Evolutionary conservation across 371 early-diverging fungal species (phyloP).

Genomic region (Haplosporangium sp.): DNA sequence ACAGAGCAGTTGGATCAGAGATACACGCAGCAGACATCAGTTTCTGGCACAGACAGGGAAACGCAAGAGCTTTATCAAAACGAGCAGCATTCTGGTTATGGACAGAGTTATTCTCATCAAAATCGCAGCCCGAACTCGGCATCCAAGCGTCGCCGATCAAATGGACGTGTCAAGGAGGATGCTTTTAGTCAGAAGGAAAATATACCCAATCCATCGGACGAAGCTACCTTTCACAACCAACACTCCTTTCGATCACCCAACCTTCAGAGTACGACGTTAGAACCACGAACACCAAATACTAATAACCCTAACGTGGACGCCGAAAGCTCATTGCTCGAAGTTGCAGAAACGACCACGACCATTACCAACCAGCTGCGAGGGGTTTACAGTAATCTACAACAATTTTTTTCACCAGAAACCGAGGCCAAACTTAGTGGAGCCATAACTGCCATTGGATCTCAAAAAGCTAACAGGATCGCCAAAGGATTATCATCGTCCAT

Average conservation of each 20-base stretch:
- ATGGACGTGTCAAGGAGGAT: slow-evolving; percentile 8
- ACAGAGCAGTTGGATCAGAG: slow-evolving; percentile 2
- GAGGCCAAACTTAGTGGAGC: slow-evolving; percentile 37
- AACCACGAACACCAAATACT: slow-evolving; percentile 4
- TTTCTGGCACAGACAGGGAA: slow-evolving; percentile 1
- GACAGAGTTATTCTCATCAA: not conserved
- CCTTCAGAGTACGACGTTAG: not conserved
- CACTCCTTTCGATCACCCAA: slow-evolving; percentile 1
- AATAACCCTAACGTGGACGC: slow-evolving; percentile 12
- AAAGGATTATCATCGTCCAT: slow-evolving; percentile 13
- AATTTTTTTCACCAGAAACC: slow-evolving; percentile 46
- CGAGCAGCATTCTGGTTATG: not conserved
- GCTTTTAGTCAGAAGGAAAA: slow-evolving; percentile 18
- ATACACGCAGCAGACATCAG: slow-evolving; percentile 10
- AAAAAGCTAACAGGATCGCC: slow-evolving; percentile 14
- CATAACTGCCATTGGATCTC: slow-evolving; percentile 36
- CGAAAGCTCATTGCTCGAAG: slow-evolving; percentile 27
- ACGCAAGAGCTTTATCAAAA: slow-evolving; percentile 1
- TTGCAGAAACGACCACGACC: slow-evolving; percentile 31
- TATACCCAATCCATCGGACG: slow-evolving; percentile 8
- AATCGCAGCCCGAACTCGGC: not conserved
- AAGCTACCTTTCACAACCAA: not conserved
- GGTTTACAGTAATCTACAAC: slow-evolving; percentile 35
- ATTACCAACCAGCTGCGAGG: slow-evolving; percentile 41
- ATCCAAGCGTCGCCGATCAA: slow-evolving; percentile 10